Evolutionary conservation across 2,329 filamentous ascomycete genomes (phyloP), one percentile per base, ranked within the genome.

Genomic region (Talaromyces sp.): DNA sequence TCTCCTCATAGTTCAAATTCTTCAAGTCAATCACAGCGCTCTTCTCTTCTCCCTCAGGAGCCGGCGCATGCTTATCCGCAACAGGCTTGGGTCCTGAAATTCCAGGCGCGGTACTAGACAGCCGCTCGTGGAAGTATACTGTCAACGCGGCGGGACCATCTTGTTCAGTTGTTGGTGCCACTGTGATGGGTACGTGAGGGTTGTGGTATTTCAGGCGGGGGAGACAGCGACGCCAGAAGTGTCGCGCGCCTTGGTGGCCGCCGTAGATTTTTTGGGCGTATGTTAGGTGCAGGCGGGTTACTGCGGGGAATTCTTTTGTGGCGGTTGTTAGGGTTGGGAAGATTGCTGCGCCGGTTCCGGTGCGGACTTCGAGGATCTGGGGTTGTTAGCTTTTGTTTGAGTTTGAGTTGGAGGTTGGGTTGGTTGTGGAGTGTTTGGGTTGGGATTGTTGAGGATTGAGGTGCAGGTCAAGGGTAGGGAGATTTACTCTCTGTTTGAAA

Each of bases 131-230:
- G 53, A 76, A 78, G 56, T 76, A 77, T 56, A 77, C 68, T 48
- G 73, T 73, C 60, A 77, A 61, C 33, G 67, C 65, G 27, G 74
- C 66, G 39, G 70, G 70, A 3, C 64, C 68, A 19, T 68, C 71
- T 61, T 85, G 79, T 40, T 86, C 75, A 33, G 71, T 65, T 58
- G 83, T 86, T 54, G 89, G 88, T 72, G 88, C 87, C 65, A 96
- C 84, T 54, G 89, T 86, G 82, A 97, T 95, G 39, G 88, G 85
- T 41, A 97, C 74, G 11, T 85, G 77, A 0, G 94, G 94, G 72
- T 99, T 99, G 81, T 96, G 88, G 78, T 87, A 99, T 81, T 99
- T 97, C 62, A 99, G 80, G 52, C 90, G 85, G 19, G 90, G 90
- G 43, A 97, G 86, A 70, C 86, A 88, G 55, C 86, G 80, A 59